These are phyloP conservation scores for Pisolithus orientalis DNA, from an alignment of 768 basidiomycete genomes.

Conservation along the genomic window DNA sequence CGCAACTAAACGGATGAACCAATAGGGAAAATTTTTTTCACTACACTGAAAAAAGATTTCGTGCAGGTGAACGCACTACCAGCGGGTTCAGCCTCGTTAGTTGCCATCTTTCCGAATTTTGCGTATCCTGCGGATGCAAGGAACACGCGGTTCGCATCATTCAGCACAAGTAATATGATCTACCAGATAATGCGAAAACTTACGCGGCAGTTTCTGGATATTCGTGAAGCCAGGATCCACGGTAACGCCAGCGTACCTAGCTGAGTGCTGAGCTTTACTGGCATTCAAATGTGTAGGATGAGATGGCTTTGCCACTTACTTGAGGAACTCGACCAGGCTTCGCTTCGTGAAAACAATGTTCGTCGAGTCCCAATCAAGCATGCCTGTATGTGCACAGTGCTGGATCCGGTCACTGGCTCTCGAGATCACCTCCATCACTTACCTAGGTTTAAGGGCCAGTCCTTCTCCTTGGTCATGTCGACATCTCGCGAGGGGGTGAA, in stretches of 20 bases:
- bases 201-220: slow-evolving; percentile 72
- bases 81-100: slow-evolving; percentile 22
- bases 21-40: background rate
- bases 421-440: slow-evolving; percentile 7
- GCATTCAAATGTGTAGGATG: background rate
- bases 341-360: slow-evolving; percentile 78
- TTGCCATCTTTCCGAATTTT: slow-evolving; percentile 51
- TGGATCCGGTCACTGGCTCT: background rate
- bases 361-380: slow-evolving; percentile 77
- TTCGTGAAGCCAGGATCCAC: slow-evolving; percentile 72
- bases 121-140: slow-evolving; percentile 50
- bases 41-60: background rate
- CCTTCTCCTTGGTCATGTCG: slow-evolving; percentile 62
- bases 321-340: slow-evolving; percentile 68
- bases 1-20: background rate
- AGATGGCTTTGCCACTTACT: slow-evolving; percentile 35
- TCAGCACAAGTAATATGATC: background rate
- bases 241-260: slow-evolving; percentile 66
- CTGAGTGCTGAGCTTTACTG: slow-evolving; percentile 20
- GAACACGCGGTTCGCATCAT: background rate
- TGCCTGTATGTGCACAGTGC: slow-evolving; percentile 35
- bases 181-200: slow-evolving; percentile 3
- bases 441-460: slow-evolving; percentile 70
- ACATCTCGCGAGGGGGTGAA: slow-evolving; percentile 51
- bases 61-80: slow-evolving; percentile 10